A percentile compares a stretch with the other conserved stretches of the same genome.
Conservation (phyloP, 2,329 filamentous ascomycete genomes). For the Neoscytalidium dimidiatum region DNA sequence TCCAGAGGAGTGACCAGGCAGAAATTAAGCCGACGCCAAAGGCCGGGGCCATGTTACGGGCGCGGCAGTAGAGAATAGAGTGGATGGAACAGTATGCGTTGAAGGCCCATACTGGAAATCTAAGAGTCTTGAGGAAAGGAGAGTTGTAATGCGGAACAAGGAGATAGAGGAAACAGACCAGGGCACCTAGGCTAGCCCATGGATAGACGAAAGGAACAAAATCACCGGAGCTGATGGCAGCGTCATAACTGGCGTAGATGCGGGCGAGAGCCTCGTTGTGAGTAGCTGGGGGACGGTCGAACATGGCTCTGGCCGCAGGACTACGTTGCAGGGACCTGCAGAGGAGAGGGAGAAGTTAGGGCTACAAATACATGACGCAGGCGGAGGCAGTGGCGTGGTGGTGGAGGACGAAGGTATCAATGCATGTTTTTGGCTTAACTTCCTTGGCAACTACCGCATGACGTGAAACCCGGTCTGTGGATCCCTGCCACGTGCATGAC, state of each 20-base stretch:
- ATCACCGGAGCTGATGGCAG: slow-evolving; percentile 39
- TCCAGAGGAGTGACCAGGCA: slow-evolving; percentile 58
- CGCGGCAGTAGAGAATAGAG: slow-evolving; percentile 47
- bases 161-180: slow-evolving; percentile 51
- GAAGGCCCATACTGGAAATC: slow-evolving; percentile 49
- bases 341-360: neutral
- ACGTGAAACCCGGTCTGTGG: neutral
- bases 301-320: slow-evolving; percentile 28
- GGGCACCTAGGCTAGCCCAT: slow-evolving; percentile 40
- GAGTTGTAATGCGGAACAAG: slow-evolving; percentile 51
- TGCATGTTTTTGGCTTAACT: neutral
- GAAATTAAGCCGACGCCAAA: slow-evolving; percentile 58
- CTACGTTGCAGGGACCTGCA: neutral
- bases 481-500: neutral
- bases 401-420: neutral
- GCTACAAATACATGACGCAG: neutral
- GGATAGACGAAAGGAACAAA: slow-evolving; percentile 48
- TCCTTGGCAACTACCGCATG: slow-evolving; percentile 14
- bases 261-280: slow-evolving; percentile 36
- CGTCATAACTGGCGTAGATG: slow-evolving; percentile 44
- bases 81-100: slow-evolving; percentile 47
- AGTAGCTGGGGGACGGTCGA: slow-evolving; percentile 21
- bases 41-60: slow-evolving; percentile 52
- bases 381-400: neutral
- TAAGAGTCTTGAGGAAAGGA: slow-evolving; percentile 41